phyloP scores from a whole-genome alignment of 2,329 filamentous ascomycete genomes.

The Colletotrichum acutatum region DNA sequence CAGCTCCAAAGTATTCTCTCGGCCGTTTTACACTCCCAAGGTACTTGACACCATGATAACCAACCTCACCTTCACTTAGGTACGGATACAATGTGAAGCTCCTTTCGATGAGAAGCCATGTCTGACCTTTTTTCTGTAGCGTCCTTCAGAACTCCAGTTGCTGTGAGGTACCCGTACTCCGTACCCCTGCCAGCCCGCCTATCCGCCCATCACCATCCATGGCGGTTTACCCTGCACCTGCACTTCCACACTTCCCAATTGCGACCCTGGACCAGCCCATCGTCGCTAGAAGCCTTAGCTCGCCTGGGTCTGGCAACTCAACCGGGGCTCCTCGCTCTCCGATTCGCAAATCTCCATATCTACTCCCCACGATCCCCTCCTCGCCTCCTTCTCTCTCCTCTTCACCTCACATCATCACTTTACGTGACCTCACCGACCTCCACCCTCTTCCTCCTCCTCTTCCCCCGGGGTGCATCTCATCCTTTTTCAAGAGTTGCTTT shows the following conservation, averaged over 20 bases:
- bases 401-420: constrained; percentile 13
- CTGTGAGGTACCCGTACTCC: background rate
- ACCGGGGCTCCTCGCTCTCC: constrained; percentile 22
- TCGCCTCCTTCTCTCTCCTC: constrained; percentile 26
- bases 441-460: constrained; percentile 5
- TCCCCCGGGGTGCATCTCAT: background rate
- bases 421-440: constrained; percentile 8
- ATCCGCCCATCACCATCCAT: background rate
- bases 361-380: constrained; percentile 34
- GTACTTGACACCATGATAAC: background rate
- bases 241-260: constrained; percentile 10
- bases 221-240: background rate
- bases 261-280: constrained; percentile 6
- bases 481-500: background rate
- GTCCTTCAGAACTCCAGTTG: background rate
- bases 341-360: constrained; percentile 32
- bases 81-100: background rate
- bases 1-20: background rate
- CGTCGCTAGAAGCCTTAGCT: constrained; percentile 19
- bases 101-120: background rate
- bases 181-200: constrained; percentile 1
- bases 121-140: background rate
- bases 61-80: too few species aligned
- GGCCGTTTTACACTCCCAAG: background rate
- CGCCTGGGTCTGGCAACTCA: background rate